Conservation (phyloP, 1,139 yeast genomes). For the Entelexis sorbosivorans region DNA sequence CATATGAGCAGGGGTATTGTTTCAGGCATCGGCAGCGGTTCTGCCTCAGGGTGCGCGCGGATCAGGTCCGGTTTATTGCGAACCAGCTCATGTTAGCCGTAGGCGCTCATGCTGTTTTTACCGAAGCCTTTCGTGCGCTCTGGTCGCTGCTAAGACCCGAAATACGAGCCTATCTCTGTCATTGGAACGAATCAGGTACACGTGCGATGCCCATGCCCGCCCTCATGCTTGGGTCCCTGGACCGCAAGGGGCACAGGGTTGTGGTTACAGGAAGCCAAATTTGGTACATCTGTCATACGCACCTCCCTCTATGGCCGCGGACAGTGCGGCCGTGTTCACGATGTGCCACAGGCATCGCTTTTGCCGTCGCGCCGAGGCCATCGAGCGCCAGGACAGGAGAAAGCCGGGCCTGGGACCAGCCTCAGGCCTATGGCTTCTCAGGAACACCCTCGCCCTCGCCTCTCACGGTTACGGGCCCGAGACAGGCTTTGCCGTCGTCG, state of each 20-base stretch:
- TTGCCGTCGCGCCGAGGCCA: too few relatives aligned
- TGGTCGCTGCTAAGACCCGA: neutral
- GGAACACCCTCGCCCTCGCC: neutral
- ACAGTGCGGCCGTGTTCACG: too few relatives aligned
- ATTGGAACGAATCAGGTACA: neutral
- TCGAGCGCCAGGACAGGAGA: too few relatives aligned
- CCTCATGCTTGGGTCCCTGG: conserved; percentile 1
- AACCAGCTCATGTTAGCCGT: too few relatives aligned
- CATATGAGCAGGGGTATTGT: neutral
- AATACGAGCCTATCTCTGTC: neutral
- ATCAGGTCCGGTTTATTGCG: too few relatives aligned
- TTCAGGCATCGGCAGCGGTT: too few relatives aligned
- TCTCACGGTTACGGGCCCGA: neutral
- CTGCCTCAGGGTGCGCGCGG: neutral
- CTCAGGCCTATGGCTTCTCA: neutral
- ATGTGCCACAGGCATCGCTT: too few relatives aligned
- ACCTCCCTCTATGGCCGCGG: too few relatives aligned
- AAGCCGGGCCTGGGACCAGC: too few relatives aligned
- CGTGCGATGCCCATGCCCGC: neutral
- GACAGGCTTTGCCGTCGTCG: neutral
- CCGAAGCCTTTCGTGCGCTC: neutral
- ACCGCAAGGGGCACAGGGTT: conserved; percentile 6
- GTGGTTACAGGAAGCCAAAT: neutral
- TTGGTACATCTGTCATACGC: neutral
- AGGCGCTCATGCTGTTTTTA: neutral